phyloP scores from a whole-genome alignment of 768 basidiomycete species.

The Amanita muscaria region DNA sequence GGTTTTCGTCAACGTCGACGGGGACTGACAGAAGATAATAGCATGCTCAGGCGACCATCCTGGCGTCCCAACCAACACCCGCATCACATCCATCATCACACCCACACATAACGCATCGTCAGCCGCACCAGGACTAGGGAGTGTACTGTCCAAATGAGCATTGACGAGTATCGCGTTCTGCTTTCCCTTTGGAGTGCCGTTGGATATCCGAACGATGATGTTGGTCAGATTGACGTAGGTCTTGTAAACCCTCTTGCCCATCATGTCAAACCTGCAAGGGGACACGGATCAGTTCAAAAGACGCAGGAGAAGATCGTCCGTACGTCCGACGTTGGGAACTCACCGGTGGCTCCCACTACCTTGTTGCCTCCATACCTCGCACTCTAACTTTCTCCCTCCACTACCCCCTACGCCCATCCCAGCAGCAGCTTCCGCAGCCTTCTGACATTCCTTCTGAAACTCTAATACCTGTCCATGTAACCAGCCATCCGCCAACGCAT shows the following conservation, averaged over 20 bases:
- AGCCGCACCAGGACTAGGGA: slow-evolving; percentile 83
- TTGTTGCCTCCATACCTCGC: slow-evolving; percentile 86
- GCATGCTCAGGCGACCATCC: slow-evolving; percentile 68
- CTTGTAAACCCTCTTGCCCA: slow-evolving; percentile 76
- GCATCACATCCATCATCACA: slow-evolving; percentile 83
- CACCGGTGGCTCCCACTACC: slow-evolving; percentile 86
- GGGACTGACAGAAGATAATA: slow-evolving; percentile 68
- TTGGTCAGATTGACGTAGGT: slow-evolving; percentile 84
- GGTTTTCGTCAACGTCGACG: not conserved
- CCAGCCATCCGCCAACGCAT: slow-evolving; percentile 79
- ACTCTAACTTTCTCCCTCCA: slow-evolving; percentile 61
- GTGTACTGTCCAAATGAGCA: slow-evolving; percentile 81
- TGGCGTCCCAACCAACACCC: slow-evolving; percentile 64
- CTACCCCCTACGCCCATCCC: slow-evolving; percentile 11
- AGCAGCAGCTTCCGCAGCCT: slow-evolving; percentile 24
- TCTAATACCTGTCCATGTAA: slow-evolving; percentile 59
- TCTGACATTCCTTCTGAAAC: slow-evolving; percentile 55
- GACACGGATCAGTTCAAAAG: too few relatives aligned
- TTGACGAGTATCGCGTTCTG: slow-evolving; percentile 83
- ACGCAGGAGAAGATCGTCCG: too few relatives aligned
- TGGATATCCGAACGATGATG: slow-evolving; percentile 79
- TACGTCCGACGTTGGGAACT: slow-evolving; percentile 16
- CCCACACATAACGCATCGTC: slow-evolving; percentile 87
- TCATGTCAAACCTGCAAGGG: slow-evolving; percentile 77
- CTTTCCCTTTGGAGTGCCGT: slow-evolving; percentile 63